A percentile compares a stretch with the other conserved stretches of the same genome.
Evolutionary conservation across 2,329 filamentous ascomycete genomes (phyloP).

Genomic region (Trichoderma sp.): DNA sequence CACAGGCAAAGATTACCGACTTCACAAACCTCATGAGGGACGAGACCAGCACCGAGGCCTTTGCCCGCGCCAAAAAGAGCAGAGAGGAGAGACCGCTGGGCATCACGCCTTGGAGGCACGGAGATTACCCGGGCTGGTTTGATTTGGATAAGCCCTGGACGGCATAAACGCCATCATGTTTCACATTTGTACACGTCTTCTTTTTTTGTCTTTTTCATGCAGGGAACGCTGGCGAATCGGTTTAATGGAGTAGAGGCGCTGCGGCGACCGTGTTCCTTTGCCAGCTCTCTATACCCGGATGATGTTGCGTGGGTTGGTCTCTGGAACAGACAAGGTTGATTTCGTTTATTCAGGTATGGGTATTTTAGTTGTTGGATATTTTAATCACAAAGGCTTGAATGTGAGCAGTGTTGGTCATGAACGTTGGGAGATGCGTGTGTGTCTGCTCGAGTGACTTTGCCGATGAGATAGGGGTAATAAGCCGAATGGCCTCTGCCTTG

Average conservation of each 20-base stretch:
- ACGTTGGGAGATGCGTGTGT: not conserved
- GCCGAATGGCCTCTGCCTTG: not conserved
- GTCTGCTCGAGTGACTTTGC: not conserved
- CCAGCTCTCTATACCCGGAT: not conserved
- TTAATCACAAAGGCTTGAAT: not conserved
- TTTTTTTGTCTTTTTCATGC: not conserved
- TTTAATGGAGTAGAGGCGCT: slow-evolving; percentile 8
- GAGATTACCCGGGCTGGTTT: slow-evolving; percentile 60
- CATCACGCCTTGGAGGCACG: slow-evolving; percentile 58
- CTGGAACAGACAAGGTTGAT: not conserved
- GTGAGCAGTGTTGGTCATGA: not conserved
- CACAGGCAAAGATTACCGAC: slow-evolving; percentile 50
- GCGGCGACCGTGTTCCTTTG: not conserved
- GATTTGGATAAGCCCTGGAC: slow-evolving; percentile 30
- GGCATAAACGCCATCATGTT: not conserved
- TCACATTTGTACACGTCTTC: not conserved
- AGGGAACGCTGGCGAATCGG: not conserved
- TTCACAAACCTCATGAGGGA: slow-evolving; percentile 48
- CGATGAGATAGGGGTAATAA: not conserved
- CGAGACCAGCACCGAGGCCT: slow-evolving; percentile 47
- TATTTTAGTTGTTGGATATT: not conserved
- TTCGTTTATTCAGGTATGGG: not conserved
- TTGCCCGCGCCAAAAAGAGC: slow-evolving; percentile 53
- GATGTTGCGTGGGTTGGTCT: not conserved
- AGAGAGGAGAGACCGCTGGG: slow-evolving; percentile 52